Conservation (phyloP, 176 grass and related monocot genomes). For the Elaeis guineensis region DNA sequence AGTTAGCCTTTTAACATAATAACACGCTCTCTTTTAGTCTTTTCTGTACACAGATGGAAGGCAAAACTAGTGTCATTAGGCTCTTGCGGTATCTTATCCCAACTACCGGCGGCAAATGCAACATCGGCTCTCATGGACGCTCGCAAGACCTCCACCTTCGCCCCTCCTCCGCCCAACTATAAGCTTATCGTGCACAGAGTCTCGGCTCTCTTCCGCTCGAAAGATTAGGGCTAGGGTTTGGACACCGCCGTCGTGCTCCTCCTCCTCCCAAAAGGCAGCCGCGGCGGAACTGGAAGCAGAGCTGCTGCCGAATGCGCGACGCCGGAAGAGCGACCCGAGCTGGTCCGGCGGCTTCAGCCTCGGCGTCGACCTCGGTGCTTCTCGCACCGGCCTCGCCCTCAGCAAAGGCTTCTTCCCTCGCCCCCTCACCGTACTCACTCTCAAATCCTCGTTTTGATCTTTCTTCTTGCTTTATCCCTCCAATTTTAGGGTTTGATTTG, state of each 20-base stretch:
- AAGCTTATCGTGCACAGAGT: neutral
- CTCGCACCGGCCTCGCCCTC: conserved; percentile 57
- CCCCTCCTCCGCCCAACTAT: neutral
- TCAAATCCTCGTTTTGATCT: neutral
- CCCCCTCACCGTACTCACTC: conserved; percentile 44
- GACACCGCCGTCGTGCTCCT: neutral
- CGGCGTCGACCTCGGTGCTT: conserved; percentile 56
- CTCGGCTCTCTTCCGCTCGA: neutral
- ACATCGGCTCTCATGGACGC: neutral
- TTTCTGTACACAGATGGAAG: no score
- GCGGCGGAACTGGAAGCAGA: conserved; percentile 8
- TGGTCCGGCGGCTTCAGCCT: conserved; percentile 75
- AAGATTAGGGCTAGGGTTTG: neutral
- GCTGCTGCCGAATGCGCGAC: conserved; percentile 60
- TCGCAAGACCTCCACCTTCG: neutral
- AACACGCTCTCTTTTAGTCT: no score
- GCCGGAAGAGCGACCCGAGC: conserved; percentile 42
- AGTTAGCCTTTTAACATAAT: no score
- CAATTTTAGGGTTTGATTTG: conserved; percentile 2
- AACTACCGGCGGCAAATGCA: no score
- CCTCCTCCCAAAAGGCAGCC: neutral
- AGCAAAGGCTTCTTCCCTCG: conserved; percentile 58
- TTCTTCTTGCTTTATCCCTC: neutral
- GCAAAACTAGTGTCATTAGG: no score
- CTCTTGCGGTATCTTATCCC: no score